A percentile compares a stretch with the other conserved stretches of the same genome.
These are phyloP conservation scores for Leishmania martiniquensis DNA, from an alignment of 208 protist genomes.

Conservation along the genomic window DNA sequence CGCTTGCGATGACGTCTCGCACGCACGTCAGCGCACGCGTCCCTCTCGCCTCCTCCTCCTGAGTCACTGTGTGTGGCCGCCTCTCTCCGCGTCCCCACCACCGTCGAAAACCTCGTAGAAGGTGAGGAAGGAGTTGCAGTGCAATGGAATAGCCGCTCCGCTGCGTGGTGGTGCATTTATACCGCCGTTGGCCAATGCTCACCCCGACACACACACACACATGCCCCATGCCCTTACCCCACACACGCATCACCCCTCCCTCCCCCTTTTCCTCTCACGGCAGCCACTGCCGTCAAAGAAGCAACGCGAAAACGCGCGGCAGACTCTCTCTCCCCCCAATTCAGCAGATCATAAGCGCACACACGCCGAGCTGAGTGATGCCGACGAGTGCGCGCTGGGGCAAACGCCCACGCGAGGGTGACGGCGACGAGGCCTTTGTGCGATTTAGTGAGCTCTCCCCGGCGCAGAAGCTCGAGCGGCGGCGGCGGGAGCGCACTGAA, in stretches of 20 bases:
- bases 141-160: not conserved
- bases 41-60: conserved; percentile 1
- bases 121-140: not conserved
- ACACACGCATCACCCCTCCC: not conserved
- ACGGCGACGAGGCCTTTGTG: conserved; percentile 37
- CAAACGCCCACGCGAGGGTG: conserved; percentile 53
- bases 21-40: not conserved
- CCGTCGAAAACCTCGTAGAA: not conserved
- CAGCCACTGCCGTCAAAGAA: not conserved
- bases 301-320: not conserved
- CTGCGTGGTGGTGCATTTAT: not conserved
- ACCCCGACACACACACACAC: not conserved
- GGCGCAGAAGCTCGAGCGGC: conserved; percentile 63
- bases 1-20: too few species aligned
- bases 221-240: not conserved
- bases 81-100: not conserved
- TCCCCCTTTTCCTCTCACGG: not conserved
- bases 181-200: not conserved
- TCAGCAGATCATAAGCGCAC: too few species aligned
- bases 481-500: conserved; percentile 74
- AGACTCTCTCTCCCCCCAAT: not conserved
- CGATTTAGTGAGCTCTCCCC: conserved; percentile 82
- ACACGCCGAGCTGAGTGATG: conserved; percentile 9
- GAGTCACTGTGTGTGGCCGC: not conserved
- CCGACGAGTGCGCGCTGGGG: conserved; percentile 41